A percentile compares a stretch with the other conserved stretches of the same genome.
These are phyloP conservation scores for Ilyonectria robusta DNA, from an alignment of 2,329 filamentous ascomycete genomes.

Conservation along the genomic window DNA sequence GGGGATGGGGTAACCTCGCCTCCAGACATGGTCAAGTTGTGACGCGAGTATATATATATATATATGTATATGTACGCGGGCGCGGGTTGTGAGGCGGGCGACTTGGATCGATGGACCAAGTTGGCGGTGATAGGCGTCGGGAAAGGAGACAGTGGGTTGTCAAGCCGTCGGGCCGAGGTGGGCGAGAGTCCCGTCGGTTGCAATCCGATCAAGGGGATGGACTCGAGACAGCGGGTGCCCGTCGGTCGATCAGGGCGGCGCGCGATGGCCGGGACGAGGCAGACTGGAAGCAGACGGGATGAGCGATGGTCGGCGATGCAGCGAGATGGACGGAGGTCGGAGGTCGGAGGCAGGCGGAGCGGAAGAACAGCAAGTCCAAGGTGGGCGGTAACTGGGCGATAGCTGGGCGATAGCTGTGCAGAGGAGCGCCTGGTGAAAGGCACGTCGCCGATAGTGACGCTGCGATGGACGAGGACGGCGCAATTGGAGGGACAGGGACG, in stretches of 20 bases:
- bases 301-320: constrained; percentile 27
- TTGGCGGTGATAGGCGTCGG: constrained; percentile 25
- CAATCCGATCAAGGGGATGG: constrained; percentile 19
- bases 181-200: constrained; percentile 30
- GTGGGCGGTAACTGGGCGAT: constrained; percentile 28
- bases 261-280: constrained; percentile 28
- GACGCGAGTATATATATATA: constrained; percentile 10
- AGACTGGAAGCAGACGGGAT: constrained; percentile 10
- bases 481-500: constrained; percentile 46
- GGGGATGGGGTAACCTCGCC: constrained; percentile 52
- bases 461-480: constrained; percentile 44
- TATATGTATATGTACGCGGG: constrained; percentile 13
- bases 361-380: constrained; percentile 28
- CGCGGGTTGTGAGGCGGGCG: constrained; percentile 15
- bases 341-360: constrained; percentile 31
- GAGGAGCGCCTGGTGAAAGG: constrained; percentile 27
- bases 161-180: constrained; percentile 39
- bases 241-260: constrained; percentile 12
- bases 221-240: constrained; percentile 7
- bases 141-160: constrained; percentile 27
- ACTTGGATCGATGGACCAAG: constrained; percentile 16
- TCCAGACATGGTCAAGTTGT: constrained; percentile 50
- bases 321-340: constrained; percentile 29
- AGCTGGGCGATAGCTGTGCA: constrained; percentile 29
- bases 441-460: constrained; percentile 33